Conservation (phyloP, 306 rosid species). For the Rosa chinensis region DNA sequence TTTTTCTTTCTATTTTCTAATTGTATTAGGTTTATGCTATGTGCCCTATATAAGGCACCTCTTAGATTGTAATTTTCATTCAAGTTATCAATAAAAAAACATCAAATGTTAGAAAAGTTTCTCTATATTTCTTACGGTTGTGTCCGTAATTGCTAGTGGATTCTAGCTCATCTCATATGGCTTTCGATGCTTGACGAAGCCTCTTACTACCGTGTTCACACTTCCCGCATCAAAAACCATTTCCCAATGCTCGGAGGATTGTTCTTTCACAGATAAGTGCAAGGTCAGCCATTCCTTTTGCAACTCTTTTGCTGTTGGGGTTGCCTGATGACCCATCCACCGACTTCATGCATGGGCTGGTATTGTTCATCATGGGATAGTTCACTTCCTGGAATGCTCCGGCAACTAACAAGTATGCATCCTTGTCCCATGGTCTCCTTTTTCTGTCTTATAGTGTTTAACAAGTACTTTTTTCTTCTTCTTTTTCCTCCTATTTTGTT, state of each 20-base stretch:
- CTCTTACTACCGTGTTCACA: too few species aligned
- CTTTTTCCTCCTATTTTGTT: neutral
- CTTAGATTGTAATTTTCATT: too few species aligned
- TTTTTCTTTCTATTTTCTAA: too few species aligned
- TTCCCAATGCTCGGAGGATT: slow-evolving; percentile 72
- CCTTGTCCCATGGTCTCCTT: neutral
- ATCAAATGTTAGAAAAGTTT: too few species aligned
- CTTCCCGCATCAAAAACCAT: neutral
- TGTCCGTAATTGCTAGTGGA: too few species aligned
- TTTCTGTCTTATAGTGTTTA: neutral
- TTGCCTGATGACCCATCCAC: slow-evolving; percentile 70
- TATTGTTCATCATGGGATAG: slow-evolving; percentile 69
- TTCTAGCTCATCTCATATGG: too few species aligned
- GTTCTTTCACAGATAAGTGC: slow-evolving; percentile 77
- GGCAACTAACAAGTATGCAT: slow-evolving; percentile 74
- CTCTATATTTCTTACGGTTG: too few species aligned
- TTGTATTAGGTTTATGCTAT: too few species aligned
- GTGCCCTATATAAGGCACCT: too few species aligned
- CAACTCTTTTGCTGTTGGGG: slow-evolving; percentile 57
- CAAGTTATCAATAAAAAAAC: too few species aligned
- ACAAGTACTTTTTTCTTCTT: neutral
- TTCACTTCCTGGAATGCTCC: slow-evolving; percentile 63
- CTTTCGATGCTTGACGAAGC: too few species aligned
- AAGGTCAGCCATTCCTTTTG: slow-evolving; percentile 68
- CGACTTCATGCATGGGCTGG: slow-evolving; percentile 56